A percentile compares a stretch with the other conserved stretches of the same genome.
Conservation (phyloP, 441 rosid genomes). For the Erysimum cheiri region DNA sequence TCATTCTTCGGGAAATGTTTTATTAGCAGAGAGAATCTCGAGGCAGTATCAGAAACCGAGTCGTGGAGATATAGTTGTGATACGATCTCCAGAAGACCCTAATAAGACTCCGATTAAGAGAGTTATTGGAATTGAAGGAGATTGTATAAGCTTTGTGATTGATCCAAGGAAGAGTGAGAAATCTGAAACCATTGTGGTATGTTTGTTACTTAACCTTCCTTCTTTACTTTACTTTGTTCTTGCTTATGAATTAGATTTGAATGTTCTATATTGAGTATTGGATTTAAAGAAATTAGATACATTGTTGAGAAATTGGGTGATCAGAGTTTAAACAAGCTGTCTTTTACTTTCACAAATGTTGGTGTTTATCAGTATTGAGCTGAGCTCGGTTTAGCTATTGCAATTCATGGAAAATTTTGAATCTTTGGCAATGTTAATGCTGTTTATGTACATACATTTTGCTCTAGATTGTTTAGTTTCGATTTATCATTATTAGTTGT, state of each 20-base stretch:
- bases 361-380: not conserved
- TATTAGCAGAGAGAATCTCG: conserved; percentile 66
- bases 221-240: not conserved
- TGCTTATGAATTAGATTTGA: conserved; percentile 22
- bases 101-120: conserved; percentile 58
- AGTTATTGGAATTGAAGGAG: conserved; percentile 69
- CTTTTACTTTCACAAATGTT: not conserved
- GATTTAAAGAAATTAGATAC: not conserved
- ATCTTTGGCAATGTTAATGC: conserved; percentile 1
- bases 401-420: not conserved
- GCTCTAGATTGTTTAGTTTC: not conserved
- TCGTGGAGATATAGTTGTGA: conserved; percentile 71
- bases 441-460: conserved; percentile 2
- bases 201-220: not conserved
- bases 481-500: not conserved
- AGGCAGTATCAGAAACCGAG: conserved; percentile 50
- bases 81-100: conserved; percentile 69
- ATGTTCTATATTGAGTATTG: not conserved
- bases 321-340: not conserved
- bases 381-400: conserved; percentile 11
- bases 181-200: conserved; percentile 59
- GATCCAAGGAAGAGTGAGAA: conserved; percentile 53
- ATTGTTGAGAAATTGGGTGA: not conserved
- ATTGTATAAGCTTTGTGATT: conserved; percentile 55
- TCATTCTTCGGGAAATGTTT: conserved; percentile 52